Evolutionary conservation across 306 rosid genomes (phyloP), one percentile per base, ranked within the genome.

Genomic region (Trifolium fragiferum): DNA sequence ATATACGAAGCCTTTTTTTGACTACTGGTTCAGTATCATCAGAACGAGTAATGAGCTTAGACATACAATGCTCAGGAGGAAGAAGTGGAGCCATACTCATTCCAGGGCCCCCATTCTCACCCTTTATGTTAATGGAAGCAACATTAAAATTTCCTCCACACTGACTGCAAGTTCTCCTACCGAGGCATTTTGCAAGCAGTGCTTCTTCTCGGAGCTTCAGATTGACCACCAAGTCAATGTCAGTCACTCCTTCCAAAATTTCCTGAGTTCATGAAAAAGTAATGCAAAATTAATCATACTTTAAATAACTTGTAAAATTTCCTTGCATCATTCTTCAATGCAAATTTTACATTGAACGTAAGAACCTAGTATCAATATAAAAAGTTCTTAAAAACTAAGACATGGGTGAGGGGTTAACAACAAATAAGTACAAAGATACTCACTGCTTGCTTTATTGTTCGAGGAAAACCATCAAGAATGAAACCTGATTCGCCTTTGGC

Each of bases 401-500:
- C 60, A 53, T 8, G 6, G 41, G 46, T 59, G 4, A 19, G n/a
- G 6, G 38, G 43, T 37, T 15, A 70, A 38, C 21, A 21, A 23
- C 11, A 18, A 16, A 3, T 18, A 71, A 66, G 54, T 59, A 40
- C 32, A 53, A 75, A 82, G 37, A 77, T 73, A 78, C 98, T 86
- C 82, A 91, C 97, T 54, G 97, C 98, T 83, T 94, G 98, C 35
- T 80, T 84, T 43, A 94, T 90, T 53, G 97, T 94, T 44, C 98
- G 88, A 40, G 98, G 98, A 74, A 94, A 94, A 19, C 98, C 98
- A 77, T 94, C 98, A 14, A 94, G 97, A 84, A 94, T 94, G 75
- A 94, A 94, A 66, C 98, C 96, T 1, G 91, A 80, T 76, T 91
- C 97, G 2, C 91, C 96, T 72, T 90, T 90, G 12, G 90, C 86